Conservation (phyloP, 495 filamentous ascomycete species). For the Xeromyces bisporus region DNA sequence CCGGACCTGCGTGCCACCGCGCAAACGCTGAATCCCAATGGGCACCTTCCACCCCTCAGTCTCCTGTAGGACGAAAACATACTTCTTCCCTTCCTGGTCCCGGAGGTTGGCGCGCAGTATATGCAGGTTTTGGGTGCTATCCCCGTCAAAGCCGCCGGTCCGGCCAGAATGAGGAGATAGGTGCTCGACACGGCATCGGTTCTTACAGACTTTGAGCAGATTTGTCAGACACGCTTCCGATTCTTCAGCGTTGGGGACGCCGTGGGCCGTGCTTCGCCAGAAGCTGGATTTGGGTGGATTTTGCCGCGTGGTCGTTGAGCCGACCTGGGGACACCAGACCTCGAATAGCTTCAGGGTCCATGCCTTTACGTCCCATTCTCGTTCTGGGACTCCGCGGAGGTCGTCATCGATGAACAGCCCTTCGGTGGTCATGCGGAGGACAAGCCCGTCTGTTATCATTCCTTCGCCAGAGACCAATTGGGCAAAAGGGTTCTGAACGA, state of each 20-base stretch:
- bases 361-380: slow-evolving; percentile 96
- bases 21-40: slow-evolving; percentile 56
- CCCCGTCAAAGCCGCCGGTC: slow-evolving; percentile 3
- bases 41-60: slow-evolving; percentile 90
- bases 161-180: slow-evolving; percentile 17
- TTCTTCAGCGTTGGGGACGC: slow-evolving; percentile 40
- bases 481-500: slow-evolving; percentile 61
- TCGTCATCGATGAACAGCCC: slow-evolving; percentile 96
- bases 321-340: slow-evolving; percentile 57
- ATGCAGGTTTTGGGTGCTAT: slow-evolving; percentile 42
- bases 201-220: slow-evolving; percentile 43
- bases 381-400: slow-evolving; percentile 63
- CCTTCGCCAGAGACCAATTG: slow-evolving; percentile 62
- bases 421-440: slow-evolving; percentile 71
- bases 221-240: slow-evolving; percentile 42
- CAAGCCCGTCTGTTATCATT: slow-evolving; percentile 68
- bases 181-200: slow-evolving; percentile 35
- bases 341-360: slow-evolving; percentile 91
- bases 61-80: slow-evolving; percentile 66
- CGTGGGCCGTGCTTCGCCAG: slow-evolving; percentile 21
- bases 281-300: slow-evolving; percentile 15
- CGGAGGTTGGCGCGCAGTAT: slow-evolving; percentile 66
- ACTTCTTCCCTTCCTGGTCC: slow-evolving; percentile 69
- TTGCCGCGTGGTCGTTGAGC: slow-evolving; percentile 8
- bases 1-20: slow-evolving; percentile 51